phyloP scores from a whole-genome alignment of 208 protist genomes.

The Herpetomonas tarakana region DNA sequence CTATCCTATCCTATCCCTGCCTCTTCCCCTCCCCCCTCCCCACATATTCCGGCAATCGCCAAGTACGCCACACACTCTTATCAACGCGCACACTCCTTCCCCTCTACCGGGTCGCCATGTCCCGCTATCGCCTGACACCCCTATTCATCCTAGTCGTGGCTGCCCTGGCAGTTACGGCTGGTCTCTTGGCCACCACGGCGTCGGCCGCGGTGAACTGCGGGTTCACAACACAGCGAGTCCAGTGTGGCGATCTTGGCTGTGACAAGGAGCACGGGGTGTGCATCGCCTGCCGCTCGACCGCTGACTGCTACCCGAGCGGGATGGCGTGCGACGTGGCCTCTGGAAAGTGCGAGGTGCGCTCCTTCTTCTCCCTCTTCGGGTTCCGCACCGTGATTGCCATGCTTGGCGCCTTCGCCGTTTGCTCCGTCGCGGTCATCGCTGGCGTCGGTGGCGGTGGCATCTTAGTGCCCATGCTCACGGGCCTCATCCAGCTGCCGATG shows the following conservation, averaged over 20 bases:
- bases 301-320: conserved; percentile 57
- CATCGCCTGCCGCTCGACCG: conserved; percentile 35
- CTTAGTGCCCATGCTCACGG: conserved; percentile 75
- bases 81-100: too few species aligned
- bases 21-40: too few species aligned
- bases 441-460: conserved; percentile 85
- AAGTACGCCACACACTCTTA: too few species aligned
- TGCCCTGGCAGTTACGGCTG: too few species aligned
- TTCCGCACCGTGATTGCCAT: conserved; percentile 39
- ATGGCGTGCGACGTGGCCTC: conserved; percentile 38
- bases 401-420: conserved; percentile 45
- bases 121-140: too few species aligned
- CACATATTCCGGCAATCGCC: too few species aligned
- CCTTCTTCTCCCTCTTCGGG: conserved; percentile 26
- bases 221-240: conserved; percentile 56
- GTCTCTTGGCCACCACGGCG: conserved; percentile 1
- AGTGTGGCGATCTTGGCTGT: conserved; percentile 64
- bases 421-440: conserved; percentile 69
- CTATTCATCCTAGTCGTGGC: too few species aligned
- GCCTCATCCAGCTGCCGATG: conserved; percentile 53
- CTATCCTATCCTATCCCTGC: too few species aligned
- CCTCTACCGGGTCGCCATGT: too few species aligned
- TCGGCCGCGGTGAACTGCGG: conserved; percentile 23
- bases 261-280: conserved; percentile 32
- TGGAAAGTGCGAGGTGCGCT: conserved; percentile 45